Base-by-base conservation (phyloP, 768 basidiomycete genomes). In the Boletus rubropictus region DNA sequence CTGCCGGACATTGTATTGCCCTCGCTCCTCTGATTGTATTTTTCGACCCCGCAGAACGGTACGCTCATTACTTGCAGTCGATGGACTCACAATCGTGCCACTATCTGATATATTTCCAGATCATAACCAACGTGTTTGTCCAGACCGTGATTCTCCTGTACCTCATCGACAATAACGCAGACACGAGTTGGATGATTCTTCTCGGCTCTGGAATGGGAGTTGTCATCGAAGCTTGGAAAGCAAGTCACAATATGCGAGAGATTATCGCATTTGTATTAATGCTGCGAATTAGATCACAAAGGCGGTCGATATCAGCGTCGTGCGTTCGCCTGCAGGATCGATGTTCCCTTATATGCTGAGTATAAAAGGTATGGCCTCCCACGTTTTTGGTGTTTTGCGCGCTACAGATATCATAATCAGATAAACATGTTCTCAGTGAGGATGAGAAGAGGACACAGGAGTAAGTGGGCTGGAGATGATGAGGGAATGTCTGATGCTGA, bases 401-500 rank as follows among this genome's bases (percentile, higher is more conserved):
- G 41, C 20, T 37, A 54, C 44, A 57, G 42, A 41, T 31, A 39
- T 40, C 31, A 47, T 36, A 32, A 49, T 42, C 48, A 75, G 96
- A 98, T 73, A 98, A 97, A 67, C 93, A 98, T 61, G 84, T 93
- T 42, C 76, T 97, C n/a, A 88, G 77, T 53, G 94, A 96, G 60
- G 94, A 97, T 60, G 96, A 99, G 71, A 93, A 88, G 75, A 94
- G 87, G 69, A 97, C 95, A 9, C 93, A 97, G 65, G 92, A 97
- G 84, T 96, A 71, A 63, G 81, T 67, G 17, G 11, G 18, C n/a
- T 29, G 21, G 20, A 48, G 29, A 32, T 24, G 4, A 7, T 7
- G 31, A 77, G 65, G 49, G 60, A 52, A 9, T 41, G n/a, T 45
- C 29, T 44, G 34, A 32, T 17, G 34, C 45, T 53, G 48, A 54